A percentile compares a stretch with the other conserved stretches of the same genome.
phyloP scores from a whole-genome alignment of 2,329 filamentous ascomycete genomes.

The Colletotrichum sidae region DNA sequence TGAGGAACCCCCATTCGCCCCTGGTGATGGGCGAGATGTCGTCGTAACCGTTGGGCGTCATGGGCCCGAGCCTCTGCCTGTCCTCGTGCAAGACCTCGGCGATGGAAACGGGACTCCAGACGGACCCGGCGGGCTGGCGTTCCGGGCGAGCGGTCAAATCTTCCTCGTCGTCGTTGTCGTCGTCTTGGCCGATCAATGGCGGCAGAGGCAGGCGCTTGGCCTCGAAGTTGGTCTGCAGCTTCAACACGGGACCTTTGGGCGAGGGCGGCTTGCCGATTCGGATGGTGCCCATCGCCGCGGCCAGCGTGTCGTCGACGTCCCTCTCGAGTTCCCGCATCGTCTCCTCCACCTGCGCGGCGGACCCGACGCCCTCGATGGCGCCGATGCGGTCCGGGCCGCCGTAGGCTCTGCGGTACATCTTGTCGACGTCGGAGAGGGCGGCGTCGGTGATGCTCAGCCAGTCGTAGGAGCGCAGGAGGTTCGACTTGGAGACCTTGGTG shows the following conservation, averaged over 20 bases:
- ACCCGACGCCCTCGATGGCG: conserved; percentile 57
- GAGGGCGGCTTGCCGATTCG: conserved; percentile 33
- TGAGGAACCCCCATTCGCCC: conserved; percentile 72
- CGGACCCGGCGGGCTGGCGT: conserved; percentile 41
- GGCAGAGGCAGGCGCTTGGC: conserved; percentile 25
- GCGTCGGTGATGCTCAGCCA: conserved; percentile 65
- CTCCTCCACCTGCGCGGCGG: conserved; percentile 36
- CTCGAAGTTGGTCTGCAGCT: conserved; percentile 58
- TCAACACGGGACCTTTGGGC: conserved; percentile 47
- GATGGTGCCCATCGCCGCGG: conserved; percentile 22
- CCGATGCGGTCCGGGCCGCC: conserved; percentile 59
- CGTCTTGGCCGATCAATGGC: conserved; percentile 18
- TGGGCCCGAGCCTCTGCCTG: conserved; percentile 54
- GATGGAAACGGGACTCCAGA: conserved; percentile 53
- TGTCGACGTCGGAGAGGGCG: conserved; percentile 65
- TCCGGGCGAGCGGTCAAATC: conserved; percentile 53
- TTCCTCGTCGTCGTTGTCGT: conserved; percentile 49
- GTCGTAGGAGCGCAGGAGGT: conserved; percentile 66
- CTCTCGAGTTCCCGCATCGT: conserved; percentile 27
- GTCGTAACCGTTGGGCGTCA: conserved; percentile 69
- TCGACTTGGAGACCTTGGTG: conserved; percentile 59
- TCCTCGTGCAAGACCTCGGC: conserved; percentile 54
- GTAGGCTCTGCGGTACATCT: conserved; percentile 68
- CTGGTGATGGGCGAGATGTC: conserved; percentile 73
- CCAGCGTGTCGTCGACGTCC: conserved; percentile 24